Evolutionary conservation across 2,329 filamentous ascomycete species (phyloP), one percentile per base, ranked within the genome.

Genomic region (Penicillium sp.): DNA sequence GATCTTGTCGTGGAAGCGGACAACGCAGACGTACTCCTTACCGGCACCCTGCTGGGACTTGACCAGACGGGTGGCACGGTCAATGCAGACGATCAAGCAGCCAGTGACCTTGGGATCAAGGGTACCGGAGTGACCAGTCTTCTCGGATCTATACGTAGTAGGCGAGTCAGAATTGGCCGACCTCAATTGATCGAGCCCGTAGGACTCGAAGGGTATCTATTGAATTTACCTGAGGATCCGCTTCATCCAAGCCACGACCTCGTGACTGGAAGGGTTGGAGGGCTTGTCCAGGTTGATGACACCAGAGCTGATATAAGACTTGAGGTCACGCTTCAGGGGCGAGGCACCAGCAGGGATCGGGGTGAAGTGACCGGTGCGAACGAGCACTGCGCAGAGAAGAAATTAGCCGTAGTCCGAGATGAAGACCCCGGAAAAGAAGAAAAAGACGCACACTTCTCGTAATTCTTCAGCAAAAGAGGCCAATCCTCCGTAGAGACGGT

Each of bases 211-310:
- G 4, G 12, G 17, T 23, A 27, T 39, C 34, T 12, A 20, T 23
- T 13, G 21, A 21, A 46, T 77, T 60, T 84, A 91, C 88, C 89
- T 87, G 50, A 99, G 83, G 68, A 97, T 97, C 67, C 93, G 88
- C 87, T 99, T 99, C 66, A 97, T 89, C 94, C 94, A 99, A 62
- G 94, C 93, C 70, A 99, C 94, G 62, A 99, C 94, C 82, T 99
- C 94, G 83, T 99, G 94, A 69, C 89, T 94, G 63, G 92, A 97
- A 48, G 93, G 93, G 80, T 99, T 99, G 46, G 92, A 95, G 51
- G 93, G 94, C 81, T 96, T 96, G 80, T 95, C 90, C 65, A 97
- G 87, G 80, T 99, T 99, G 78, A 99, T 97, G 53, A 99, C 93
- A 78, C 94, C 94, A 59, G 91, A 96, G 74, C 89, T 93, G 73